A percentile compares a stretch with the other conserved stretches of the same genome.
These are phyloP conservation scores for Xylaria sp. DNA, from an alignment of 2,329 filamentous ascomycete genomes.

Conservation along the genomic window DNA sequence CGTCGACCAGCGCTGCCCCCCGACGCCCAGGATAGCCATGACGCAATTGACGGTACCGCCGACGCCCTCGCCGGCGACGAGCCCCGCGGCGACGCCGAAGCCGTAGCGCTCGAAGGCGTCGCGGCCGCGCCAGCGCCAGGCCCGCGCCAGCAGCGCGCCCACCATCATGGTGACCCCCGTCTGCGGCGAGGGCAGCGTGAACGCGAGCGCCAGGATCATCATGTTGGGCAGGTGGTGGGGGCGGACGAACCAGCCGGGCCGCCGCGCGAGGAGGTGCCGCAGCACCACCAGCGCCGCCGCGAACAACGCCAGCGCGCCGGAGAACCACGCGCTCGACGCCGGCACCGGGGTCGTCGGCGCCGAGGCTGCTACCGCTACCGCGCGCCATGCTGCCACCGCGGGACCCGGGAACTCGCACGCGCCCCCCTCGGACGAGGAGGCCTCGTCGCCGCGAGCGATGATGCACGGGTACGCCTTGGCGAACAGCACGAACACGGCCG, in stretches of 20 bases:
- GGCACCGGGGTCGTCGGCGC: constrained; percentile 59
- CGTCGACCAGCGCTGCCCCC: constrained; percentile 9
- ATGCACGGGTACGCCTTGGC: constrained; percentile 58
- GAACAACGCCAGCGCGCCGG: constrained; percentile 56
- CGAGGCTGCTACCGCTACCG: constrained; percentile 59
- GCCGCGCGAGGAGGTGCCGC: constrained; percentile 56
- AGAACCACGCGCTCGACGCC: constrained; percentile 56
- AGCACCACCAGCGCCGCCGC: constrained; percentile 54
- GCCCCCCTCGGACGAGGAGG: constrained; percentile 1
- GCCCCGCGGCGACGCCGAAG: constrained; percentile 61
- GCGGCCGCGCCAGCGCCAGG: constrained; percentile 57
- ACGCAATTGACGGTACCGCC: constrained; percentile 63
- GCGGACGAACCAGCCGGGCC: constrained; percentile 56
- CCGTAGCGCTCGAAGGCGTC: constrained; percentile 57
- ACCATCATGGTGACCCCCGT: constrained; percentile 62
- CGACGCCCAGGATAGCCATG: constrained; percentile 39
- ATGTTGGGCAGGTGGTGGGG: constrained; percentile 65
- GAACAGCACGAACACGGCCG: constrained; percentile 57
- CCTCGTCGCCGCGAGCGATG: constrained; percentile 39
- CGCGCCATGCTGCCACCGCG: constrained; percentile 53
- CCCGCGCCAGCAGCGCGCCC: constrained; percentile 54
- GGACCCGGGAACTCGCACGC: constrained; percentile 53
- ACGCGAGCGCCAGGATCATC: constrained; percentile 63
- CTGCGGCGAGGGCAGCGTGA: constrained; percentile 58
- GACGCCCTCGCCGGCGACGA: constrained; percentile 66